Base-by-base conservation (phyloP, 2,329 filamentous ascomycete species). In the Ophiostoma fasciatum region DNA sequence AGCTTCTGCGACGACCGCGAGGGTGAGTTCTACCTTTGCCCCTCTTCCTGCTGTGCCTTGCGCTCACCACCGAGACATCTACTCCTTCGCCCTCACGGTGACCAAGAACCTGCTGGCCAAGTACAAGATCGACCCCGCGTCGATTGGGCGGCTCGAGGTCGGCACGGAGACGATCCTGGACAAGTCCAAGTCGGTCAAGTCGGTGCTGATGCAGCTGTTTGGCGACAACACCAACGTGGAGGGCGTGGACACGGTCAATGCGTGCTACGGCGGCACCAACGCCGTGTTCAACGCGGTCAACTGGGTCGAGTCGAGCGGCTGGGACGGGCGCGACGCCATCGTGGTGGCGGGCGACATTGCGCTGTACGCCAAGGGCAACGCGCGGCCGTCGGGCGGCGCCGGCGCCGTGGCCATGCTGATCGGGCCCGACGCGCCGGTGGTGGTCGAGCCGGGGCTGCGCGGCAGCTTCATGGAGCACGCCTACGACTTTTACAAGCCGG, bases 181-280 rank as follows among this genome's bases (percentile, higher is more conserved):
- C 71, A 88, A 88, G 68, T 87, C 82, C 56, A 88, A 88, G 70
- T 87, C 82, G 31, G 82, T 87, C 64, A 88, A 88, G 71, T 79
- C 80, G 21, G 80, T 88, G 43, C 64, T 88, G 46, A 88, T 88
- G 82, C 82, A 87, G 66, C 68, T 88, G 31, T 85, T 88, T 50
- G 72, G 77, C 53, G 78, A 81, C 49, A 88, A 88, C 66, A 80
- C 75, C 63, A 85, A 81, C 63, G 65, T 88, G 42, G 82, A 88
- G 64, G 82, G 82, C 57, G 71, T 87, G 35, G 82, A 88, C 61
- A 84, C 77, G 38, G 60, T 87, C 57, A 88, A 88, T 55, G 82
- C 82, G 46, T 88, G 82, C 70, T 88, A 88, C 59, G 82, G 82
- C 51, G 82, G 82, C 46, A 88, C 82, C 59, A 87, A 84, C 51